These are phyloP conservation scores for Sonneratia caseolaris DNA, from an alignment of 345 rosid genomes.

Conservation along the genomic window DNA sequence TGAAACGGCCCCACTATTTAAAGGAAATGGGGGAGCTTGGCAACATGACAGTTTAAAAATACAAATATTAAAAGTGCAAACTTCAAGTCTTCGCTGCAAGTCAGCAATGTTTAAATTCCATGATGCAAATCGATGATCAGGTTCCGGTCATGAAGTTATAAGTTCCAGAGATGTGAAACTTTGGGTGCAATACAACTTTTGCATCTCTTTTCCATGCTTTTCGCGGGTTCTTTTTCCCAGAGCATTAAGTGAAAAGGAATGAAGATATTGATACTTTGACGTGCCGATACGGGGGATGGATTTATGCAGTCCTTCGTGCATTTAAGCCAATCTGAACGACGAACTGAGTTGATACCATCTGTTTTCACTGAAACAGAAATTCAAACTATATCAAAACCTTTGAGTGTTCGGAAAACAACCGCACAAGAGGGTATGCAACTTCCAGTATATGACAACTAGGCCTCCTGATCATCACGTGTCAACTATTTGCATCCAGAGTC, in stretches of 20 bases:
- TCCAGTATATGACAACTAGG: too few relatives aligned
- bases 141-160: too few relatives aligned
- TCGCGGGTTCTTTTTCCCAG: not conserved
- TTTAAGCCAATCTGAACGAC: not conserved
- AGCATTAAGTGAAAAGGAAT: not conserved
- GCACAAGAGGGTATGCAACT: not conserved
- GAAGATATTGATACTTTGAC: not conserved
- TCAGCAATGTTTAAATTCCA: not conserved
- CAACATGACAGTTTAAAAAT: not conserved
- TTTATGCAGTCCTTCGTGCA: not conserved
- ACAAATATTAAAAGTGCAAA: not conserved
- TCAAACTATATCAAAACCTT: too few relatives aligned
- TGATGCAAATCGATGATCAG: too few relatives aligned
- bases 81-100: not conserved
- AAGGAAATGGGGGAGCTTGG: too few relatives aligned
- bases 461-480: too few relatives aligned
- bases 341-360: not conserved
- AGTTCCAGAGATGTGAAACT: too few relatives aligned
- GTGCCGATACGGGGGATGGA: not conserved
- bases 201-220: not conserved
- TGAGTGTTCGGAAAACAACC: not conserved
- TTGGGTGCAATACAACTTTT: not conserved
- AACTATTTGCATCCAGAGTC: not conserved
- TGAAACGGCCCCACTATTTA: not conserved
- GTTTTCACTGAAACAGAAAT: not conserved